phyloP scores from a whole-genome alignment of 352 stramenopile species.

The Phytophthora pisi region DNA sequence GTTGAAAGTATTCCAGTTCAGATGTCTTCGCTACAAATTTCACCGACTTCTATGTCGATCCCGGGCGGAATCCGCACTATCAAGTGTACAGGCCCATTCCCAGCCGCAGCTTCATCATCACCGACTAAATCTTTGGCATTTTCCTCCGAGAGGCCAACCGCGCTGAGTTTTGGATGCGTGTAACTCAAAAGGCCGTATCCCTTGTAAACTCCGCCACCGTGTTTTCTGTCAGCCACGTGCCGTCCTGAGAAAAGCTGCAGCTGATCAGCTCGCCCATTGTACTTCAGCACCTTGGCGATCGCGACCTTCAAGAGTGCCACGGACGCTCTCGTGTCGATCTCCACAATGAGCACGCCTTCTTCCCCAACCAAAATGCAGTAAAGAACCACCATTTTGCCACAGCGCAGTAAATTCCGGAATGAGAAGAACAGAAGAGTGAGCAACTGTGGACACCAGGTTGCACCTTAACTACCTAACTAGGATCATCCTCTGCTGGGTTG shows the following conservation, averaged over 20 bases:
- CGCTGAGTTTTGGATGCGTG: background rate
- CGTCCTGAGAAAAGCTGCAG: background rate
- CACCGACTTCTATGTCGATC: no score
- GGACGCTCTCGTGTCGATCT: background rate
- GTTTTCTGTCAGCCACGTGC: background rate
- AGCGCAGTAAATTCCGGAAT: background rate
- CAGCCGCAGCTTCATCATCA: background rate
- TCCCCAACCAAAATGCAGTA: background rate
- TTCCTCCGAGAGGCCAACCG: background rate
- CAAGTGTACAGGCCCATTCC: background rate
- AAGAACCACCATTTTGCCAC: constrained; percentile 3
- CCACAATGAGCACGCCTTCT: background rate
- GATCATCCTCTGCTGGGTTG: no score
- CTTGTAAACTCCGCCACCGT: background rate
- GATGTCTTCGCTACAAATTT: no score
- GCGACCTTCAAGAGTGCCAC: background rate
- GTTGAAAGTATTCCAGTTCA: background rate
- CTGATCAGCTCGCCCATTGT: background rate
- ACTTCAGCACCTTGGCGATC: background rate
- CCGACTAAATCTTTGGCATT: background rate
- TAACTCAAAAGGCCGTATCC: background rate
- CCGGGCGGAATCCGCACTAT: background rate
- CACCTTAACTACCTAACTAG: no score
- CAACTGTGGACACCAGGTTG: no score
- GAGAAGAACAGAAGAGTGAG: background rate